These are phyloP conservation scores for Solanum pimpinellifolium DNA, from an alignment of 257 asterid genomes.

Conservation along the genomic window DNA sequence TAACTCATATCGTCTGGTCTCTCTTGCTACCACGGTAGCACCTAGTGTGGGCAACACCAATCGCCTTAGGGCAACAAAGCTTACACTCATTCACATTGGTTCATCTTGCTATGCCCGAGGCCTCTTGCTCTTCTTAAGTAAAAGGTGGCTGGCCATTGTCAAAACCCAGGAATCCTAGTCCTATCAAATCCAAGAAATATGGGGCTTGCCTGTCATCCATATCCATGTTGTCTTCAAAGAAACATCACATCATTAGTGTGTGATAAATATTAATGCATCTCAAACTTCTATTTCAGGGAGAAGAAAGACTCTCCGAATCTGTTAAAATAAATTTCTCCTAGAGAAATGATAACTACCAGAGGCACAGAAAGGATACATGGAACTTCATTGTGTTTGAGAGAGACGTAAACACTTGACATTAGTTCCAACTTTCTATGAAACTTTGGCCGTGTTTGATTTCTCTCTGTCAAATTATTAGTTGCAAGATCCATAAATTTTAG, in stretches of 20 bases:
- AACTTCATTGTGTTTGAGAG: not conserved
- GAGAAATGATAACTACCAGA: not conserved
- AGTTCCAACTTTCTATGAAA: not conserved
- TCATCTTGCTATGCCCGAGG: not conserved
- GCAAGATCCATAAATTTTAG: not conserved
- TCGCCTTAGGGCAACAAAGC: not conserved
- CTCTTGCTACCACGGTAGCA: not conserved
- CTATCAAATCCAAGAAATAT: not conserved
- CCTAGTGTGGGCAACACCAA: not conserved
- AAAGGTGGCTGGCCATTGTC: not conserved
- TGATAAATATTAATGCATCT: not conserved
- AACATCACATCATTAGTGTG: not conserved
- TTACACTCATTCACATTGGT: not conserved
- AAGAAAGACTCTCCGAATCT: not conserved
- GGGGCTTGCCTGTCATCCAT: not conserved
- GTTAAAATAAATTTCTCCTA: not conserved
- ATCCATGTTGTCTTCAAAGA: not conserved
- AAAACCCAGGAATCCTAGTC: not conserved
- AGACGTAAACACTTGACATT: not conserved
- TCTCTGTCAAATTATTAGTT: not conserved
- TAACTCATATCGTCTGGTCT: not conserved
- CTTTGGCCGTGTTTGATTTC: not conserved
- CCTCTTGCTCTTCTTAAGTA: not conserved
- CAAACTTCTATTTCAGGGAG: not conserved
- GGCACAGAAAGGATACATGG: not conserved